These are phyloP conservation scores for Saturnispora gosingensis DNA, from an alignment of 805 yeast genomes.

Conservation along the genomic window DNA sequence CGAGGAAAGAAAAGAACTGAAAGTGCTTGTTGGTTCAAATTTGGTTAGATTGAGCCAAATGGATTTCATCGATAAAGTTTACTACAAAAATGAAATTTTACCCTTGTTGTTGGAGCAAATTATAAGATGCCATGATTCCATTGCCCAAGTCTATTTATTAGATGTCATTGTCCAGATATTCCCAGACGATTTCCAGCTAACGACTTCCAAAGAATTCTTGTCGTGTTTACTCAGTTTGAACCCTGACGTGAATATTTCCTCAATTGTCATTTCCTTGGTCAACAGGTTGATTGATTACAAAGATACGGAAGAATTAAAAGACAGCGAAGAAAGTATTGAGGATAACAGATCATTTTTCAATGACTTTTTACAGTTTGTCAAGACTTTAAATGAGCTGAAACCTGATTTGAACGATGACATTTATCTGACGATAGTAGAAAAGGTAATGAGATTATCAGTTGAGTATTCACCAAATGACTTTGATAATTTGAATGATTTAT, in stretches of 20 bases:
- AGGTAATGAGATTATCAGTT: constrained; percentile 56
- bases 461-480: constrained; percentile 52
- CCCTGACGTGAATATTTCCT: constrained; percentile 60
- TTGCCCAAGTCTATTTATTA: constrained; percentile 86
- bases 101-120: constrained; percentile 84
- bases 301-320: constrained; percentile 26
- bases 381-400: constrained; percentile 43
- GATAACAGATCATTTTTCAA: constrained; percentile 35
- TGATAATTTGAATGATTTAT: constrained; percentile 52
- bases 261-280: constrained; percentile 59
- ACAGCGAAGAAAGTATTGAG: constrained; percentile 5
- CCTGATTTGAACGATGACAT: constrained; percentile 64
- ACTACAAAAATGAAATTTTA: constrained; percentile 45
- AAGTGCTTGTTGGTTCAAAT: constrained; percentile 87
- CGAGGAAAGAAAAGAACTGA: constrained; percentile 78
- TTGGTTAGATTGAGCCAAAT: constrained; percentile 82
- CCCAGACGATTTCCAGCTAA: constrained; percentile 84
- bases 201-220: constrained; percentile 59
- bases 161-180: constrained; percentile 92
- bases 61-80: constrained; percentile 55
- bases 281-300: constrained; percentile 57
- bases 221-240: constrained; percentile 56
- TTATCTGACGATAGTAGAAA: constrained; percentile 52
- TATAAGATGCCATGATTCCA: constrained; percentile 80
- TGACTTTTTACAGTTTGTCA: constrained; percentile 58